phyloP scores from a whole-genome alignment of 768 basidiomycete genomes.

The Boletellus ananiceps region DNA sequence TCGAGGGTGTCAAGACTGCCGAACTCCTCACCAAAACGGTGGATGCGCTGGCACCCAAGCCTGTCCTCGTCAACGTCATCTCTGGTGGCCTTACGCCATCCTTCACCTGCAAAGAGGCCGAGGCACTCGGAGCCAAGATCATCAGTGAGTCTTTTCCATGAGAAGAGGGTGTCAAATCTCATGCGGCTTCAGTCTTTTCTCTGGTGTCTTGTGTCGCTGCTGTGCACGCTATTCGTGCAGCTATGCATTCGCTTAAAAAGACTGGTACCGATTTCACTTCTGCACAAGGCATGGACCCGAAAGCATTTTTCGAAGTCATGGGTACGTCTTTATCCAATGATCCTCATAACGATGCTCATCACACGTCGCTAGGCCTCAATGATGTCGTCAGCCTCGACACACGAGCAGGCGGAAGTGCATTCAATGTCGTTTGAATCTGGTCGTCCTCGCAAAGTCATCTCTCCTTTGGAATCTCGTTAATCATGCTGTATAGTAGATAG shows the following conservation, averaged over 20 bases:
- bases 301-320: constrained; percentile 74
- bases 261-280: constrained; percentile 68
- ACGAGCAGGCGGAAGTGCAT: constrained; percentile 56
- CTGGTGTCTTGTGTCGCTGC: constrained; percentile 73
- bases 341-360: neutral
- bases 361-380: constrained; percentile 39
- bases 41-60: constrained; percentile 64
- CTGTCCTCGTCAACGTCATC: constrained; percentile 77
- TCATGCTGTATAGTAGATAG: constrained; percentile 21
- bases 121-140: constrained; percentile 67
- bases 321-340: constrained; percentile 36
- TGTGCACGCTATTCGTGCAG: constrained; percentile 72
- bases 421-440: constrained; percentile 41
- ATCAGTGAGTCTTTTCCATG: constrained; percentile 51
- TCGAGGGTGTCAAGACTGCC: constrained; percentile 70
- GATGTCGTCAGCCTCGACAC: constrained; percentile 53
- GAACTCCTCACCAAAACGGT: constrained; percentile 63
- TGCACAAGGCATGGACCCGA: constrained; percentile 68
- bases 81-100: constrained; percentile 74
- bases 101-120: constrained; percentile 66
- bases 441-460: neutral
- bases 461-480: neutral
- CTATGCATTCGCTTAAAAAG: constrained; percentile 70
- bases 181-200: constrained; percentile 53
- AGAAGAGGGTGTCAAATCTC: neutral